A percentile compares a stretch with the other conserved stretches of the same genome.
phyloP scores from a whole-genome alignment of 495 filamentous ascomycete genomes.

The Rostrohypoxylon terebratum region DNA sequence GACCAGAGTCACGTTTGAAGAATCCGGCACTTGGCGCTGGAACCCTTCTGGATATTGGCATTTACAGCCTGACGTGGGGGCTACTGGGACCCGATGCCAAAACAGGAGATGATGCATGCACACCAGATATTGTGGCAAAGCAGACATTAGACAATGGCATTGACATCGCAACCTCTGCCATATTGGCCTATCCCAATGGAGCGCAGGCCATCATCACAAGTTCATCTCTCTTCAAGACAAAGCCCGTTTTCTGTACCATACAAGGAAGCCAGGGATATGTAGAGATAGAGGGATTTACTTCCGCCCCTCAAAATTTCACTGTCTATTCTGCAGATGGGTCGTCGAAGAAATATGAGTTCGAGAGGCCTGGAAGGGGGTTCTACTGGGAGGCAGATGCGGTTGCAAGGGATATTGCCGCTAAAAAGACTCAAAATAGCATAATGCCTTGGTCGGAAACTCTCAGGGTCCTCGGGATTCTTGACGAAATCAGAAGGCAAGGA shows the following conservation, averaged over 20 bases:
- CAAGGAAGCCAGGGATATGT: conserved; percentile 77
- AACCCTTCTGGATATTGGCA: conserved; percentile 75
- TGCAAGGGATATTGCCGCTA: conserved; percentile 73
- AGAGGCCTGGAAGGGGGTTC: conserved; percentile 71
- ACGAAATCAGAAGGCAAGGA: conserved; percentile 73
- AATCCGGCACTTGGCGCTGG: conserved; percentile 79
- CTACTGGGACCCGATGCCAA: conserved; percentile 73
- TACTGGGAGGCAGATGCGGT: conserved; percentile 82
- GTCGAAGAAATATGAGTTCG: conserved; percentile 58
- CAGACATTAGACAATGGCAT: conserved; percentile 70
- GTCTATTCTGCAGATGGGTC: conserved; percentile 47
- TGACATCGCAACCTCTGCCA: conserved; percentile 71
- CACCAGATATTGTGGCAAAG: conserved; percentile 66
- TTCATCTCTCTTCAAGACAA: conserved; percentile 19
- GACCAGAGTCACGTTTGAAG: conserved; percentile 29
- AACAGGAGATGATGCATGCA: conserved; percentile 18
- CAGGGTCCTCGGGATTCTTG: conserved; percentile 78
- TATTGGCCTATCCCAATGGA: conserved; percentile 53
- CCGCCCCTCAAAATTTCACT: conserved; percentile 64
- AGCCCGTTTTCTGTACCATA: conserved; percentile 57
- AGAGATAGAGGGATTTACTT: conserved; percentile 68
- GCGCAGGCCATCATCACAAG: conserved; percentile 58
- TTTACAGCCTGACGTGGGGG: conserved; percentile 80
- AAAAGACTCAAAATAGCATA: conserved; percentile 70
- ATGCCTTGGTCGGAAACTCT: conserved; percentile 75